Evolutionary conservation across 371 early-diverging fungal genomes (phyloP), one percentile per base, ranked within the genome.

Genomic region (Mortierella sp.): DNA sequence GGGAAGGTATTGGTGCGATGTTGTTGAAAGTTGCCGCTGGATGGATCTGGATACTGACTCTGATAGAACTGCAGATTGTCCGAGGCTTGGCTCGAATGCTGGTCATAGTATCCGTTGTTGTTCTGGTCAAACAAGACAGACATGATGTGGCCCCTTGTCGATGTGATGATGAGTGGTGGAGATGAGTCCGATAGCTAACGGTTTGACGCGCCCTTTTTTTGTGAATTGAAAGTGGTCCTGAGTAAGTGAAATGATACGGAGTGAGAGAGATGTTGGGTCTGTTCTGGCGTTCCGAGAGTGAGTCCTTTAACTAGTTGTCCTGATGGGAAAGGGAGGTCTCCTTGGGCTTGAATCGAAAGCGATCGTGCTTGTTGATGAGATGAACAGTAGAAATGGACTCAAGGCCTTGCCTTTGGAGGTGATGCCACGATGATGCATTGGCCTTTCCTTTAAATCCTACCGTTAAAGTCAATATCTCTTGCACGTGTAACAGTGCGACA

Each of bases 21-120:
- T 21, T 69, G 81, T 58, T 74, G 87, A 62, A 81, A 84, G 50
- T 85, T 83, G 37, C 65, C 76, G 6, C 72, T 68, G 0, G 86
- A 84, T 28, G 88, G 87, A 80, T 89, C 88, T 47, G 84, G 81
- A 74, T 89, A 90, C 30, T 84, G 84, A 16, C 91, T 89, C 28
- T 87, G 83, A 73, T 91, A 93, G 72, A 93, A 92, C 68, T 92
- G 90, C 43, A 92, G 75, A 55, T 83, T 87, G 84, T 62, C 84
- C 74, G 58, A 61, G 62, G 29, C 57, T 21, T 67, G 77, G 55
- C 23, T 29, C 59, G 44, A 79, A n/a, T 68, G 64, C 29, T 70
- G 81, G 59, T 59, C 70, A 43, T 84, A 84, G 60, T 85, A 84
- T 57, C 65, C 74, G 21, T 61, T 72, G 66, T 19, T 81, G 72